phyloP scores from a whole-genome alignment of 2,329 filamentous ascomycete genomes.

The Chaetomium sp. region DNA sequence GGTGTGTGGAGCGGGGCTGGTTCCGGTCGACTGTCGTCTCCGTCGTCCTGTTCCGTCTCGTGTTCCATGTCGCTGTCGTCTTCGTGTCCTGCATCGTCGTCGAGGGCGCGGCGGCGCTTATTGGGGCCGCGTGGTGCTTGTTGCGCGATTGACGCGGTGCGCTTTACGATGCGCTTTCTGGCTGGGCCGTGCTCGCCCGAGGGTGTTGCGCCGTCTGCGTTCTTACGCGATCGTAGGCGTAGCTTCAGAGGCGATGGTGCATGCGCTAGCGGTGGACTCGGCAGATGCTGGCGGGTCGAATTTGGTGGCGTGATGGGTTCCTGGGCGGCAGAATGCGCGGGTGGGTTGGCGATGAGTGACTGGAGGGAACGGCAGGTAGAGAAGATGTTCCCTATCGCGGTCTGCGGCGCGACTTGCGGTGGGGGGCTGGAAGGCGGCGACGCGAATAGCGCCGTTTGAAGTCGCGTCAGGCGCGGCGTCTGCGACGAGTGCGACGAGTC shows the following conservation, averaged over 20 bases:
- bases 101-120: conserved; percentile 45
- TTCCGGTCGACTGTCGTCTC: conserved; percentile 6
- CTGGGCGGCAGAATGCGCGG: conserved; percentile 23
- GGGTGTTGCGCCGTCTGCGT: conserved; percentile 17
- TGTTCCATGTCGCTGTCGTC: conserved; percentile 20
- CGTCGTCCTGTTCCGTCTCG: conserved; percentile 22
- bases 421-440: conserved; percentile 55
- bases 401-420: conserved; percentile 35
- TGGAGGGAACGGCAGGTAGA: conserved; percentile 56
- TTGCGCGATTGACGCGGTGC: conserved; percentile 26
- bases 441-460: conserved; percentile 45
- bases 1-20: conserved; percentile 42
- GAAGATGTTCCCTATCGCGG: conserved; percentile 49
- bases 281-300: conserved; percentile 36
- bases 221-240: conserved; percentile 45
- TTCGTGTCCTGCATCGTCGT: conserved; percentile 40
- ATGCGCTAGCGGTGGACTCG: conserved; percentile 50
- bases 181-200: conserved; percentile 28
- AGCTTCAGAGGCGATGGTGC: conserved; percentile 44
- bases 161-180: conserved; percentile 48
- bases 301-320: conserved; percentile 38
- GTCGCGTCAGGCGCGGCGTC: conserved; percentile 35
- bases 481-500: conserved; percentile 40
- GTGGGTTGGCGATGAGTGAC: conserved; percentile 45
- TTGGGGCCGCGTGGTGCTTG: conserved; percentile 37